Percentiles rank a stretch among this genome's conserved stretches.
Conservation (phyloP, 1,284 basidiomycete species). For the Marasmius tenuissimus region DNA sequence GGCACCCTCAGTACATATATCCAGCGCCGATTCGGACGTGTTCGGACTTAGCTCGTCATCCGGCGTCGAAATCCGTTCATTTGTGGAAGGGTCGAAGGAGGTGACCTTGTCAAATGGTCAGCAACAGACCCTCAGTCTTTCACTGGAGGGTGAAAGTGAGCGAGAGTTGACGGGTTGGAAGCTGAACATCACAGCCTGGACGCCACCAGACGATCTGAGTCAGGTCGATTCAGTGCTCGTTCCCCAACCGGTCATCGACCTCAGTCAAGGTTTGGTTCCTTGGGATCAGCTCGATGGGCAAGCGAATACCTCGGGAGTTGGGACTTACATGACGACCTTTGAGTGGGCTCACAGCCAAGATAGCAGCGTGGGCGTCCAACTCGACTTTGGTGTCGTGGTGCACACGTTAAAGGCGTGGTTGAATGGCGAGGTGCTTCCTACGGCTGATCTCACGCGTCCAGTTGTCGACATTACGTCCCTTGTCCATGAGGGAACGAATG, state of each 20-base stretch:
- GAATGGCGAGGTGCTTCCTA: constrained; percentile 11
- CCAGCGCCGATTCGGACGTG: constrained; percentile 3
- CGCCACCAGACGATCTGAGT: constrained; percentile 13
- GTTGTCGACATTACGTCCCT: constrained; percentile 11
- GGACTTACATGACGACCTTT: constrained; percentile 16
- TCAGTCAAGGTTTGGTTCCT: constrained; percentile 17
- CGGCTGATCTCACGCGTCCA: constrained; percentile 10
- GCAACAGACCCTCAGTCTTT: constrained; percentile 9
- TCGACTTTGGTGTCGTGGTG: constrained; percentile 11
- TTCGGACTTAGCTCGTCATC: constrained; percentile 10
- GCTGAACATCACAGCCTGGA: constrained; percentile 17
- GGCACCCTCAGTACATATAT: constrained; percentile 7
- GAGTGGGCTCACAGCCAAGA: constrained; percentile 7
- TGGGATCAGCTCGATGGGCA: constrained; percentile 16
- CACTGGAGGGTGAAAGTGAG: constrained; percentile 10
- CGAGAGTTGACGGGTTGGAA: constrained; percentile 14
- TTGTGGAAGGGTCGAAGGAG: constrained; percentile 7
- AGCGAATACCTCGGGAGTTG: constrained; percentile 16
- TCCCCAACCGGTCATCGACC: constrained; percentile 11
- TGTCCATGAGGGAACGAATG: constrained; percentile 7
- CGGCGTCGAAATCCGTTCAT: constrained; percentile 11
- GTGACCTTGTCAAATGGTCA: constrained; percentile 11
- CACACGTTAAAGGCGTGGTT: constrained; percentile 15
- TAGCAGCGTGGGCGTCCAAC: constrained; percentile 7
- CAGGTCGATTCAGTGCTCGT: constrained; percentile 13